These are phyloP conservation scores for Spencermartinsiella ligniputridi DNA, from an alignment of 1,139 yeast genomes.

Conservation along the genomic window DNA sequence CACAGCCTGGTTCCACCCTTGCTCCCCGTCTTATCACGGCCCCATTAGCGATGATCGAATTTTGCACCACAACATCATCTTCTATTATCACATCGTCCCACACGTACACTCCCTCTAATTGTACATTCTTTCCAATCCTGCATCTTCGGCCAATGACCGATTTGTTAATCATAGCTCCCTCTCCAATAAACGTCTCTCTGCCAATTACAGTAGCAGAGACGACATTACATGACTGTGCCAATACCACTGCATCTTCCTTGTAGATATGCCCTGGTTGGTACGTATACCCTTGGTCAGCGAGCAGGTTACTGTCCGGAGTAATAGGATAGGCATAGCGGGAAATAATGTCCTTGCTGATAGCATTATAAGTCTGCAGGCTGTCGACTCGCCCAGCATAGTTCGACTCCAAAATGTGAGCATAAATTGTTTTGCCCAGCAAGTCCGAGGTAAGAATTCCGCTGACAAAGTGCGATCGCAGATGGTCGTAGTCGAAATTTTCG, in stretches of 20 bases:
- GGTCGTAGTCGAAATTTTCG: slow-evolving; percentile 92
- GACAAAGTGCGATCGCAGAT: slow-evolving; percentile 79
- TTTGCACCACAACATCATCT: slow-evolving; percentile 54
- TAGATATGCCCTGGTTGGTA: slow-evolving; percentile 84
- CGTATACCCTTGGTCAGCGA: slow-evolving; percentile 64
- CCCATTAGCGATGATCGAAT: slow-evolving; percentile 65
- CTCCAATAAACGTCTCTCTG: slow-evolving; percentile 60
- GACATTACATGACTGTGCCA: slow-evolving; percentile 88
- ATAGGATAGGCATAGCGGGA: slow-evolving; percentile 93
- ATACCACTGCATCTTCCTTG: slow-evolving; percentile 72
- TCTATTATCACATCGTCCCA: slow-evolving; percentile 80
- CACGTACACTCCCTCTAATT: slow-evolving; percentile 66
- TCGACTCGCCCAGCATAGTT: slow-evolving; percentile 93
- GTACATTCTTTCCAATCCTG: slow-evolving; percentile 72
- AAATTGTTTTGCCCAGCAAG: slow-evolving; percentile 82
- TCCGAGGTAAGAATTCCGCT: slow-evolving; percentile 90
- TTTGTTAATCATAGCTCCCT: slow-evolving; percentile 47
- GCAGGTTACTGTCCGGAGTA: slow-evolving; percentile 78
- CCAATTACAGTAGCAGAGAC: slow-evolving; percentile 79
- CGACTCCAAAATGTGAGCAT: slow-evolving; percentile 71
- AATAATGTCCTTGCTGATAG: slow-evolving; percentile 83
- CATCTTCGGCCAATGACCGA: slow-evolving; percentile 86
- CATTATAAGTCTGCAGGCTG: slow-evolving; percentile 88
- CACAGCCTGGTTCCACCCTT: slow-evolving; percentile 59
- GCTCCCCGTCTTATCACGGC: slow-evolving; percentile 53